Conservation (phyloP, 108 stramenopile genomes). For the Nitzschia putrida region DNA sequence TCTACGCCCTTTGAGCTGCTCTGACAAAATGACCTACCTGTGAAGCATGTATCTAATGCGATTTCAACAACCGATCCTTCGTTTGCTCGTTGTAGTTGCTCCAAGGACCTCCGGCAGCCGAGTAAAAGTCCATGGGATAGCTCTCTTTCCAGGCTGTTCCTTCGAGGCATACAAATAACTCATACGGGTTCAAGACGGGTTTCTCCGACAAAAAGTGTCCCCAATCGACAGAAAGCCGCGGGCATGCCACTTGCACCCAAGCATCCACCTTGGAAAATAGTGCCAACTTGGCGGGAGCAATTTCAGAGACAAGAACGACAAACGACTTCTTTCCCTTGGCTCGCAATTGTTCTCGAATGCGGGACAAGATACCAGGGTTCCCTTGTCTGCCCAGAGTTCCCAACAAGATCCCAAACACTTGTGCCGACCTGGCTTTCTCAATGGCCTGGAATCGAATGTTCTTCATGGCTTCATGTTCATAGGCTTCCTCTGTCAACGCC, state of each 20-base stretch:
- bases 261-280: conserved; percentile 74
- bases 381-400: conserved; percentile 98
- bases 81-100: conserved; percentile 84
- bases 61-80: conserved; percentile 34
- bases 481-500: conserved; percentile 85
- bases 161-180: conserved; percentile 87
- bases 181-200: conserved; percentile 91
- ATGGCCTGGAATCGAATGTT: conserved; percentile 69
- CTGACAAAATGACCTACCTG: neutral
- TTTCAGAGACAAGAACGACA: conserved; percentile 89
- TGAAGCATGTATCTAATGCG: neutral
- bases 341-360: conserved; percentile 59
- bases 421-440: conserved; percentile 32
- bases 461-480: conserved; percentile 90
- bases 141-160: conserved; percentile 55
- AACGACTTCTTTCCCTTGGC: conserved; percentile 60
- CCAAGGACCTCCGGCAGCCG: conserved; percentile 89
- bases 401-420: conserved; percentile 87
- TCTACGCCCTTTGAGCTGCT: conserved; percentile 26
- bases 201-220: conserved; percentile 77
- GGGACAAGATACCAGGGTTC: conserved; percentile 90
- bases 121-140: conserved; percentile 99
- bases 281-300: conserved; percentile 87
- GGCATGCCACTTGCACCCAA: conserved; percentile 99
- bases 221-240: conserved; percentile 96